Base-by-base conservation (phyloP, 1,284 basidiomycete species). In the Dichomitus squalens region DNA sequence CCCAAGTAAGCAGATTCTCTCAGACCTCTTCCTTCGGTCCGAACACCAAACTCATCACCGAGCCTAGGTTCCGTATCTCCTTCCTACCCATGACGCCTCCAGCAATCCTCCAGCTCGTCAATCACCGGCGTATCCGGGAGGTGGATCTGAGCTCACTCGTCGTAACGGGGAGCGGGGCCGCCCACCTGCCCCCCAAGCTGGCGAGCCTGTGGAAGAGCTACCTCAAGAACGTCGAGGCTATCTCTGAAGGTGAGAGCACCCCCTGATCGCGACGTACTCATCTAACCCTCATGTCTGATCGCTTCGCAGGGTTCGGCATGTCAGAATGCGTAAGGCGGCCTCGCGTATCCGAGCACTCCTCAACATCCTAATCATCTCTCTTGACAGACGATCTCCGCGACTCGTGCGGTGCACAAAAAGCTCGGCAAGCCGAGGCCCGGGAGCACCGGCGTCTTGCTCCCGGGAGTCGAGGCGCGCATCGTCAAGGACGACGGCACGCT, bases 281-380 rank as follows among this genome's bases (percentile, higher is more conserved):
- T 7, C 23, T n/a, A n/a, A n/a, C n/a, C n/a, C n/a, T n/a, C n/a
- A n/a, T n/a, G n/a, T n/a, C n/a, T n/a, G n/a, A n/a, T n/a, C n/a
- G n/a, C n/a, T 41, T n/a, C 29, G 5, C 60, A 86, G 88, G 88
- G 0, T 92, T 88, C 65, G 90, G 90, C 14, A 83, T 92, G 78
- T 89, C 88, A 0, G 90, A 92, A 81, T 75, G 75, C 53, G 89
- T 90, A 68, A 58, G 85, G 70, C 34, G 14, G 27, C 21, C 7
- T 36, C 29, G 1, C 16, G 20, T 7, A 7, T 35, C 12, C 11
- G 2, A 7, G 7, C 11, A 12, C 21, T 34, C 11, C 7, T 21
- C 23, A 43, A 6, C 2, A 3, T 21, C 21, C 27, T 16, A 18
- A 21, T 34, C 23, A 44, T 36, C 40, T 5, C 14, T 14, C 23